Base-by-base conservation (phyloP, 306 rosid genomes). In the Quercus alba region DNA sequence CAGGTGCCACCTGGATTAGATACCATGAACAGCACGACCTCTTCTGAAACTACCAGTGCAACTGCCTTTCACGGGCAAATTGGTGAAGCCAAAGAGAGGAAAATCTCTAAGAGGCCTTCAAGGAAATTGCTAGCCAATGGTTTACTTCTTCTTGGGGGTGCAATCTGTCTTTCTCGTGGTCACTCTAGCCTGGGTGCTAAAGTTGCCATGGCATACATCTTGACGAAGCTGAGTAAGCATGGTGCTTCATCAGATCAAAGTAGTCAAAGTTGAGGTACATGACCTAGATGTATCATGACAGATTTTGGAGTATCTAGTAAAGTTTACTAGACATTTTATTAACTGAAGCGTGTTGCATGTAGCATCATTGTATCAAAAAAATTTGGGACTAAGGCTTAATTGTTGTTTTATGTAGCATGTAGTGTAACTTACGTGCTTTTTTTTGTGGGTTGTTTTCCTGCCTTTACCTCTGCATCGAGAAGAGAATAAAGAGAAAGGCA, bases 181-280 rank as follows among this genome's bases (percentile, higher is more conserved):
- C 93, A 86, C 86, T 87, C 97, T 77, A 90, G 97, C 82, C 91
- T 95, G 25, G 94, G 97, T 26, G 98, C 94, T 51, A 93, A 95
- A 88, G 98, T 93, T 76, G 99, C 82, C 51, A 49, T 90, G 86
- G 97, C 92, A 11, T 95, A 81, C 86, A 76, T 95, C 75, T 61
- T 90, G 75, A 81, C 88, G 58, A 95, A 93, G 81, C 89, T 93
- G 55, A 70, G 86, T 31, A 92, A 88, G 83, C 91, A 81, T 31
- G 57, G 78, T 25, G 84, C 85, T 69, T 52, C 78, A 62, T 81
- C 98, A 72, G 84, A 79, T 56, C 83, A 72, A 72, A 75, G 30
- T 55, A 31, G 75, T 56, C 52, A 77, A 78, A 74, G 59, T 62
- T 78, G 73, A 77, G 84, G 78, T 66, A 68, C 70, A 49, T 69